Base-by-base conservation (phyloP, 495 filamentous ascomycete genomes). In the Thozetella sp. region DNA sequence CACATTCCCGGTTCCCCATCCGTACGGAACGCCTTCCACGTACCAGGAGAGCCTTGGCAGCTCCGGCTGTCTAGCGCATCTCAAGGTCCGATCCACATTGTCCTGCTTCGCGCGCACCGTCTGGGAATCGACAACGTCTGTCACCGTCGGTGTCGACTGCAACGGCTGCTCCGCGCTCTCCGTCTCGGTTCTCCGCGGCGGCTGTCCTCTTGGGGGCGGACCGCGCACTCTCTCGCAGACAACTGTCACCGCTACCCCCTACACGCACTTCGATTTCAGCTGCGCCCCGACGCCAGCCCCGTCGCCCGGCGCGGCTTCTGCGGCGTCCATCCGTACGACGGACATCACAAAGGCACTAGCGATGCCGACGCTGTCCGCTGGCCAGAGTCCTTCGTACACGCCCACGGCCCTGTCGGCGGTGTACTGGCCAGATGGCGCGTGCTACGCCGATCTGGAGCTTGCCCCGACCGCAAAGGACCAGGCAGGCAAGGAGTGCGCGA, bases 111-210 rank as follows among this genome's bases (percentile, higher is more conserved):
- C 43, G 43, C 43, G 20, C 11, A 48, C 43, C 9, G n/a, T 11
- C 9, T 48, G 43, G 43, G 9, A 48, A 48, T 61, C 58, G 25
- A 61, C 58, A 11, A 61, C 43, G 0, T 56, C 58, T 30, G 46
- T 61, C 53, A 43, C 37, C 58, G 25, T 61, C 24, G 53, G 53
- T 25, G 37, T 61, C 45, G 58, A 61, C 53, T 61, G 58, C 45
- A 11, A 43, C 12, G 58, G 58, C 43, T 53, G 53, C 2, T 20
- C 43, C 1, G 0, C 1, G n/a, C 53, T 61, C 37, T 56, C 58
- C 0, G 30, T 45, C 12, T 24, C 53, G 19, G 15, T 52, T 25
- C 45, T 45, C 19, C 53, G 45, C 17, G 58, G 45, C 19, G 3
- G 20, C 0, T 61, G 58, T 23, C 58, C 58, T n/a, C 4, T 12